phyloP scores from a whole-genome alignment of 2,329 filamentous ascomycete genomes.

The Colletotrichum sp. region DNA sequence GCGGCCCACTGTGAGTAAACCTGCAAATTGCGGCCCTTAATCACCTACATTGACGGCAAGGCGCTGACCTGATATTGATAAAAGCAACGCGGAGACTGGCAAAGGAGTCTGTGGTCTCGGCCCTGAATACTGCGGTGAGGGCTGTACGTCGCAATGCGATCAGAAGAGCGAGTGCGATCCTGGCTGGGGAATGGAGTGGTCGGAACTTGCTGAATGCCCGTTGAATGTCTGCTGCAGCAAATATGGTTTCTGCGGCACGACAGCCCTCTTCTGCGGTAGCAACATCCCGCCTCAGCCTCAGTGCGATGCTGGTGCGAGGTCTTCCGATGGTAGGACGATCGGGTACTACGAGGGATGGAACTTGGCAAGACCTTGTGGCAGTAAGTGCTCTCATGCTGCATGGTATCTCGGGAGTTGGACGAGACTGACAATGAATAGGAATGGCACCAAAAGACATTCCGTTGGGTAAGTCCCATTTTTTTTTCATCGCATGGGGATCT shows the following conservation, averaged over 20 bases:
- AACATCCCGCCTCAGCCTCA: background rate
- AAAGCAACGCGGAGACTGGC: background rate
- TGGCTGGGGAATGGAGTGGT: slow-evolving; percentile 32
- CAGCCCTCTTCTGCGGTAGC: slow-evolving; percentile 17
- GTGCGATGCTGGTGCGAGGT: background rate
- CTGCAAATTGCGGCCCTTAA: background rate
- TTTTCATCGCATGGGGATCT: too few species aligned
- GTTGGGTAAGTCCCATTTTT: background rate
- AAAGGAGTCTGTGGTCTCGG: background rate
- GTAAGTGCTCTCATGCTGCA: background rate
- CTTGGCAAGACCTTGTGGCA: background rate
- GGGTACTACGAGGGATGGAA: slow-evolving; percentile 36
- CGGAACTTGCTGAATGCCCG: slow-evolving; percentile 30
- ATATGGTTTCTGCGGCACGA: slow-evolving; percentile 22
- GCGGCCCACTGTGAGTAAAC: background rate
- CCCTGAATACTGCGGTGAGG: background rate
- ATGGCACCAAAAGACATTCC: background rate
- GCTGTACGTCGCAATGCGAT: slow-evolving; percentile 29
- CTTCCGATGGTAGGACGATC: slow-evolving; percentile 12
- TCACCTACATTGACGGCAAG: background rate
- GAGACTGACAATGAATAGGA: background rate
- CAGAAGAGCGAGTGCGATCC: slow-evolving; percentile 33
- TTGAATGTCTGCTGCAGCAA: slow-evolving; percentile 36
- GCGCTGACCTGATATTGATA: background rate
- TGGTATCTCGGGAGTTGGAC: background rate